Evolutionary conservation across 139 green algal species (phyloP), one percentile per base, ranked within the genome.

Genomic region (Picochlorum sp.): DNA sequence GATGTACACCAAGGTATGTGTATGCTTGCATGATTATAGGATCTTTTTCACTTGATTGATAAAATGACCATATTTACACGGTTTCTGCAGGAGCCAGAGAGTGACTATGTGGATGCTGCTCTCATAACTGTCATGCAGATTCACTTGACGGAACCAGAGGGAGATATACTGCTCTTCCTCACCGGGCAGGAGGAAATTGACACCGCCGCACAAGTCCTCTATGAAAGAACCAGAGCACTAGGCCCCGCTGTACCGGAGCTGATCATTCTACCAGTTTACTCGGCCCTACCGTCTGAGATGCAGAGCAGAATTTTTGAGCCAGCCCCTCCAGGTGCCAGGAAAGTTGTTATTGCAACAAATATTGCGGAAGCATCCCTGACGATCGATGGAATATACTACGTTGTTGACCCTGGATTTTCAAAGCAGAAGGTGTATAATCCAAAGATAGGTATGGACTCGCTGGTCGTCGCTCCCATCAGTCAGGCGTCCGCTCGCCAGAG

Each of bases 351-450:
- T 54, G 92, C 94, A 49, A 99, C 94, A 74, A 99, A 99, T 83
- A 98, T 99, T 60, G 94, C 94, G 0, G 94, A 99, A 73, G 90
- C 94, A 14, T 93, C 81, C 0, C 83, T 99, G 18, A 99, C 94
- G 44, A 99, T 99, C 54, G 94, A 98, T 68, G 94, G 93, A 68
- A 95, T 98, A 77, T 96, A 96, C 72, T 98, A 95, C 65, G 92
- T 98, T 2, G 86, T 98, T 10, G 92, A 98, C 70, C 81, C 82
- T 13, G 88, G 89, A 37, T 83, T 87, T 63, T 66, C 68, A 62
- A 81, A 83, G 60, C 77, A 84, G 57, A 84, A 94, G 75, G 87
- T 95, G 26, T 89, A 86, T 78, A 90, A 85, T 52, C 61, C 72
- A 4, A 78, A 78, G 60, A 90, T 92, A 45, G 89, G 94, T 37